phyloP scores from a whole-genome alignment of 1,284 basidiomycete species.

The Meira miltonrushii region DNA sequence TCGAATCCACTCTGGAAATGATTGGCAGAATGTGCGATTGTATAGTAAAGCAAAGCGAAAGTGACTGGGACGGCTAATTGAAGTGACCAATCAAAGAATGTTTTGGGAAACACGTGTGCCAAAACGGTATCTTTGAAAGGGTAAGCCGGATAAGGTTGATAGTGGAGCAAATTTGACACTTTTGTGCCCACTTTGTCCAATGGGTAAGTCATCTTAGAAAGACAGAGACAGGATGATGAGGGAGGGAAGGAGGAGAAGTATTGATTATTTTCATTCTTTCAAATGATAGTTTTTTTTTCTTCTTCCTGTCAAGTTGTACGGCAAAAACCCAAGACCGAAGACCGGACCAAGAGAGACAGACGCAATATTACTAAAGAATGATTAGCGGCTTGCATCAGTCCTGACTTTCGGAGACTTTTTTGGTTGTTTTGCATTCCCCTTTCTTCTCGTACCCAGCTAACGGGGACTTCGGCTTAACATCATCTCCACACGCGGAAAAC shows the following conservation, averaged over 20 bases:
- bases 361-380: too few relatives aligned
- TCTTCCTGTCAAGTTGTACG: too few relatives aligned
- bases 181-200: slow-evolving; percentile 17
- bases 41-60: slow-evolving; percentile 39
- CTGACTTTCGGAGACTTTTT: background rate
- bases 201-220: slow-evolving; percentile 16
- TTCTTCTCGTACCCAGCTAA: too few relatives aligned
- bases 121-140: slow-evolving; percentile 14
- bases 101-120: background rate
- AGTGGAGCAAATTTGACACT: slow-evolving; percentile 11
- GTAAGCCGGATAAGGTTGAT: slow-evolving; percentile 25
- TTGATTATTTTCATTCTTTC: too few relatives aligned
- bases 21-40: slow-evolving; percentile 33
- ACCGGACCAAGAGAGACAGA: background rate
- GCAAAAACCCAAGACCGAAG: background rate
- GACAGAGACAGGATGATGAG: background rate
- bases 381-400: too few relatives aligned
- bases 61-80: slow-evolving; percentile 22
- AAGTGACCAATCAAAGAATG: slow-evolving; percentile 20
- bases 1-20: slow-evolving; percentile 22
- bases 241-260: background rate
- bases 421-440: too few relatives aligned
- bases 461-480: too few relatives aligned
- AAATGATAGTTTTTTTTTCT: too few relatives aligned
- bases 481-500: background rate